phyloP scores from a whole-genome alignment of 2,329 filamentous ascomycete genomes.

The Aspergillus flavus region DNA sequence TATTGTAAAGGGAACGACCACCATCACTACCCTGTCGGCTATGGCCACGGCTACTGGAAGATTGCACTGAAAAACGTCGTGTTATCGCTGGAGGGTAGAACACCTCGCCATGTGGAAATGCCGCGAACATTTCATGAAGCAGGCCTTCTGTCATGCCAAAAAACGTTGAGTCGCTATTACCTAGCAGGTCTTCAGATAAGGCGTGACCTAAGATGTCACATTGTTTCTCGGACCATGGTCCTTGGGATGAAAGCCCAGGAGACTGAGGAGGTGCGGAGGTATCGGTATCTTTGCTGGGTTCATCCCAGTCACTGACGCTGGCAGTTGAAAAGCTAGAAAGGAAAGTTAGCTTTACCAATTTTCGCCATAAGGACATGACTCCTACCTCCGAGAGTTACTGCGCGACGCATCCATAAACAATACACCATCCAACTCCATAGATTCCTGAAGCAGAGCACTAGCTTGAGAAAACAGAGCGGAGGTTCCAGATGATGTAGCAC shows the following conservation, averaged over 20 bases:
- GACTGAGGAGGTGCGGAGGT: slow-evolving; percentile 9
- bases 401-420: slow-evolving; percentile 30
- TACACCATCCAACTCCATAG: slow-evolving; percentile 42
- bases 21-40: slow-evolving; percentile 7
- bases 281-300: slow-evolving; percentile 4
- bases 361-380: not conserved
- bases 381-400: slow-evolving; percentile 25
- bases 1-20: not conserved
- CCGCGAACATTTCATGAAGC: slow-evolving; percentile 20
- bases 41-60: not conserved
- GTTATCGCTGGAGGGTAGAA: slow-evolving; percentile 13
- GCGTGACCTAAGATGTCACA: slow-evolving; percentile 19
- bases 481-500: slow-evolving; percentile 10
- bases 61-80: not conserved
- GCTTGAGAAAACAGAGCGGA: slow-evolving; percentile 45
- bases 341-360: not conserved
- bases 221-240: slow-evolving; percentile 15
- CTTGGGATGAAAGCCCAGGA: slow-evolving; percentile 12
- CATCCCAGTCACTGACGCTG: slow-evolving; percentile 19
- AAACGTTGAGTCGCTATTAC: not conserved
- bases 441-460: slow-evolving; percentile 44
- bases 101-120: slow-evolving; percentile 19
- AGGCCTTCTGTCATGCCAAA: slow-evolving; percentile 17
- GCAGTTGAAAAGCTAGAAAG: slow-evolving; percentile 12
- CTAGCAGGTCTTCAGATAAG: not conserved